Evolutionary conservation across 306 rosid species (phyloP).

Genomic region (Erythrophleum fordii): DNA sequence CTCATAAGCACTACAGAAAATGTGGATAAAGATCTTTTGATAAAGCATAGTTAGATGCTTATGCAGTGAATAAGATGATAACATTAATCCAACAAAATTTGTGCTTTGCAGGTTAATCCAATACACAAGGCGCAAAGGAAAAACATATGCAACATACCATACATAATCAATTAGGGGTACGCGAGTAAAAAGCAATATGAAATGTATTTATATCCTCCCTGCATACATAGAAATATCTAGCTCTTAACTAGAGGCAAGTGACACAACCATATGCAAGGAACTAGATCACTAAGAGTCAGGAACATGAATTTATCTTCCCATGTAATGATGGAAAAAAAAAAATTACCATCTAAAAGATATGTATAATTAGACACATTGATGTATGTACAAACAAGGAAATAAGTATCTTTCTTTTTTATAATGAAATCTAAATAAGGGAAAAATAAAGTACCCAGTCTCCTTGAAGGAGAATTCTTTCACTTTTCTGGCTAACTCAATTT

Average conservation of each 20-base stretch:
- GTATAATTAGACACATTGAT: neutral
- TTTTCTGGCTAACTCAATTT: conserved; percentile 86
- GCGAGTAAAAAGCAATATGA: neutral
- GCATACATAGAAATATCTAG: neutral
- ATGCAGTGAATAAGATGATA: neutral
- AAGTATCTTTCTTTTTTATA: neutral
- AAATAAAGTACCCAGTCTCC: conserved; percentile 78
- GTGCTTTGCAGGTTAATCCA: neutral
- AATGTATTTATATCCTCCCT: neutral
- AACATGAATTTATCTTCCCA: neutral
- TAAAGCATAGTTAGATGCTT: neutral
- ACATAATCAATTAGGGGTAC: neutral
- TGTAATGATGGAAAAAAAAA: neutral
- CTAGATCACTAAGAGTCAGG: neutral
- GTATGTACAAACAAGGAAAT: neutral
- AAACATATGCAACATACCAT: neutral
- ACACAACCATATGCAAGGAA: neutral
- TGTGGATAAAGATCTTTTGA: neutral
- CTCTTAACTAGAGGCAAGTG: neutral
- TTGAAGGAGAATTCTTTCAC: conserved; percentile 83
- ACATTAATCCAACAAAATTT: neutral
- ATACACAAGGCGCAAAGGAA: neutral
- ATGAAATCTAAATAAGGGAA: neutral
- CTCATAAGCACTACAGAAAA: neutral
- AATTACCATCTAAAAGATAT: neutral